Conservation (phyloP, 1,139 yeast species). For the Saccharomyces hybrid region DNA sequence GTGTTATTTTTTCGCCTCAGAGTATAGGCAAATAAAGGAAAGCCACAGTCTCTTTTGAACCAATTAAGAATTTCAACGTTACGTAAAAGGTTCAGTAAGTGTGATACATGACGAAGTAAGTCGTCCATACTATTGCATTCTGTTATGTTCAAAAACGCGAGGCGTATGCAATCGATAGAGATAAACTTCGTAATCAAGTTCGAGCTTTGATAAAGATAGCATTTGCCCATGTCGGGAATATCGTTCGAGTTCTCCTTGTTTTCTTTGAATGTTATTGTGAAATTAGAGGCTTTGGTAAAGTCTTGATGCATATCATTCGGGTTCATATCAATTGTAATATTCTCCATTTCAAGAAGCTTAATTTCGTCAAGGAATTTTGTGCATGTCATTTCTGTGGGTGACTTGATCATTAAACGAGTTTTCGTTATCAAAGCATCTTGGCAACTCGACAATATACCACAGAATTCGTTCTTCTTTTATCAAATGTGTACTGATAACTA, state of each 20-base stretch:
- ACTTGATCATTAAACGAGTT: not conserved
- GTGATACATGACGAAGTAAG: conserved; percentile 12
- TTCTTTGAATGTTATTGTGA: conserved; percentile 3
- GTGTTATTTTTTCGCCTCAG: conserved; percentile 22
- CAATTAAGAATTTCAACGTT: conserved; percentile 11
- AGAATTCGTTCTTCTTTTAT: not conserved
- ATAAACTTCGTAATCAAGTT: conserved; percentile 16
- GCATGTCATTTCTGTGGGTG: not conserved
- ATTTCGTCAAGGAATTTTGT: not conserved
- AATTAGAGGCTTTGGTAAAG: conserved; percentile 3
- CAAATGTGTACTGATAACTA: conserved; percentile 5
- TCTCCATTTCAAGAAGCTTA: not conserved
- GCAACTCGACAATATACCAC: not conserved
- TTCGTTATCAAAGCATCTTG: not conserved
- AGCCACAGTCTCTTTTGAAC: conserved; percentile 21
- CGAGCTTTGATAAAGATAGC: conserved; percentile 16
- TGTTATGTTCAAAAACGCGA: conserved; percentile 13
- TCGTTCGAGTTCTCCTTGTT: conserved; percentile 2
- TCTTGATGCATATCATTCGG: conserved; percentile 5
- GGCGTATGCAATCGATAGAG: conserved; percentile 15
- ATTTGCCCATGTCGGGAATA: conserved; percentile 12
- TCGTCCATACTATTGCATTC: conserved; percentile 9
- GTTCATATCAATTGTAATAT: conserved; percentile 2
- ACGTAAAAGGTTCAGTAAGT: conserved; percentile 12
- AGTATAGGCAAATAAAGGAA: conserved; percentile 19